phyloP scores from a whole-genome alignment of 2,329 filamentous ascomycete genomes.

The Elsinoe fawcettii region DNA sequence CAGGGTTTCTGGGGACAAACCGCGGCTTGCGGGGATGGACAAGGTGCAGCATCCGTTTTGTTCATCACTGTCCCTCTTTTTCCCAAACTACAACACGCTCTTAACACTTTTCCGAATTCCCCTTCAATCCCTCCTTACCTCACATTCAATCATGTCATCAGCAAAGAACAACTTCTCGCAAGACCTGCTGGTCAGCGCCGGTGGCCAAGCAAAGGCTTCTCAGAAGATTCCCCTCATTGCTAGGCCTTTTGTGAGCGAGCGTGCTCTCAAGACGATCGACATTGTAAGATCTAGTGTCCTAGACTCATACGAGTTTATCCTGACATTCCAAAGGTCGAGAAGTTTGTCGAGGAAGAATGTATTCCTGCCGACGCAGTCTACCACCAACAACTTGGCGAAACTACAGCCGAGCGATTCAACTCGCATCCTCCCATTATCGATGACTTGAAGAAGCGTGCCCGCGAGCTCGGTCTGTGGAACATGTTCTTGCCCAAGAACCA shows the following conservation, averaged over 20 bases:
- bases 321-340: slow-evolving; percentile 57
- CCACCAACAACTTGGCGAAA: slow-evolving; percentile 69
- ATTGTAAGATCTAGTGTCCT: slow-evolving; percentile 42
- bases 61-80: background rate
- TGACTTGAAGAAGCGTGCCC: slow-evolving; percentile 77
- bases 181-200: slow-evolving; percentile 25
- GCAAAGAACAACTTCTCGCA: slow-evolving; percentile 27
- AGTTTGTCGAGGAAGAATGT: slow-evolving; percentile 93
- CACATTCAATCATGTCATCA: slow-evolving; percentile 26
- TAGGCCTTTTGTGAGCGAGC: slow-evolving; percentile 65
- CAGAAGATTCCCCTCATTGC: slow-evolving; percentile 52
- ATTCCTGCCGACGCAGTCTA: slow-evolving; percentile 68
- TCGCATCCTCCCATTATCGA: slow-evolving; percentile 75
- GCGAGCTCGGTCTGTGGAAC: slow-evolving; percentile 86
- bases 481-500: slow-evolving; percentile 94
- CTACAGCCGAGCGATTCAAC: slow-evolving; percentile 65
- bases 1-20: slow-evolving; percentile 1
- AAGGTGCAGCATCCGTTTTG: background rate
- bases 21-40: slow-evolving; percentile 7
- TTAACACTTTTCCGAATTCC: background rate
- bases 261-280: slow-evolving; percentile 76
- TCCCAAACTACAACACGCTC: background rate
- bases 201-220: slow-evolving; percentile 39
- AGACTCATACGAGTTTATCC: background rate
- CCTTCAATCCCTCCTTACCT: background rate